phyloP scores from a whole-genome alignment of 768 basidiomycete species.

The Mycena venus region DNA sequence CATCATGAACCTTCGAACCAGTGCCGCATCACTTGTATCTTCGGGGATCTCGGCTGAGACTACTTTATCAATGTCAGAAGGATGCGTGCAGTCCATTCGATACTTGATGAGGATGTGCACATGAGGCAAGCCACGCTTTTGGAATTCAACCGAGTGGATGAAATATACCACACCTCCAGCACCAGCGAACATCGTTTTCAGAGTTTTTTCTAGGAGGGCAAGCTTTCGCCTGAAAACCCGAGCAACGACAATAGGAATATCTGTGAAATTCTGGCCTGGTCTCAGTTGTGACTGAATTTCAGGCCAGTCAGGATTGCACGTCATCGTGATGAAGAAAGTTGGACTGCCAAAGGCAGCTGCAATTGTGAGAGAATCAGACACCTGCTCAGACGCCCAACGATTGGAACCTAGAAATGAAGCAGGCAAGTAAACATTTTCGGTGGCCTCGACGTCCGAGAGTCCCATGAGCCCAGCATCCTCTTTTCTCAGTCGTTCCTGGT shows the following conservation, averaged over 20 bases:
- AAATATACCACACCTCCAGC: too few relatives aligned
- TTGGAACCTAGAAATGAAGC: conserved; percentile 49
- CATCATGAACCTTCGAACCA: conserved; percentile 49
- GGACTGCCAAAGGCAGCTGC: conserved; percentile 42
- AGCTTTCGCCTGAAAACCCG: conserved; percentile 55
- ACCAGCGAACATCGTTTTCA: conserved; percentile 50
- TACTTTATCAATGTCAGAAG: too few relatives aligned
- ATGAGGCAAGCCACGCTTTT: conserved; percentile 57
- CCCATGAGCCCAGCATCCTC: conserved; percentile 48
- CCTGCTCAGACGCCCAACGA: conserved; percentile 53
- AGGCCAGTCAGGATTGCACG: conserved; percentile 56
- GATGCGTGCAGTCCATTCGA: too few relatives aligned
- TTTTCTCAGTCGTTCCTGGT: too few relatives aligned
- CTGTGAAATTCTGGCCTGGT: conserved; percentile 49
- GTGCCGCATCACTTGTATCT: conserved; percentile 35
- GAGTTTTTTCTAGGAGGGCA: conserved; percentile 32
- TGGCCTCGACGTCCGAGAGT: conserved; percentile 28
- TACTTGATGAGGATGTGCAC: conserved; percentile 55
- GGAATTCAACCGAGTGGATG: too few relatives aligned
- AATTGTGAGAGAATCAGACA: conserved; percentile 52
- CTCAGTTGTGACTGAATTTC: conserved; percentile 47
- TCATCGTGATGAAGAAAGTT: conserved; percentile 57
- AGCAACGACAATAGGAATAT: too few relatives aligned
- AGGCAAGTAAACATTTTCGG: conserved; percentile 51
- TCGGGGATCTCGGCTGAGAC: too few relatives aligned